Evolutionary conservation across 2,329 filamentous ascomycete species (phyloP), one percentile per base, ranked within the genome.

Genomic region (Fusarium nurragi): DNA sequence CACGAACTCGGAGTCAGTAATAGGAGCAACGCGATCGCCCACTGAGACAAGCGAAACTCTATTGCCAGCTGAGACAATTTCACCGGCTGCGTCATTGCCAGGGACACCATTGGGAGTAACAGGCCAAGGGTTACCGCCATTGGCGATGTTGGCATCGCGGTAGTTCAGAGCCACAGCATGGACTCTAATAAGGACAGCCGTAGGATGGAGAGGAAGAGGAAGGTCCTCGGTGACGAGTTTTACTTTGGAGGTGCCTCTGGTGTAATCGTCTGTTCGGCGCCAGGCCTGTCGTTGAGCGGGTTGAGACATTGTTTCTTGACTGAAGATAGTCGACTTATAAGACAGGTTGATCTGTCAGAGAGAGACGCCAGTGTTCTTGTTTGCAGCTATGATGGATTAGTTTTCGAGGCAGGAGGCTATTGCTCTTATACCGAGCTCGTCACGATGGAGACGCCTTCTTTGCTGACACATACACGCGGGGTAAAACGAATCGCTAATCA

Each of bases 61-160:
- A 1, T 77, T 71, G 1, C 80, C 80, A 0, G 78, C 58, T 1
- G 72, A 74, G 5, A 80, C 63, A 4, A 82, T 69, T 52, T 81
- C 77, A 3, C 78, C 78, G 0, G 78, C 77, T 5, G 77, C 77
- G 34, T 84, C 81, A 26, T 78, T 79, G 25, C 77, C 72, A 2
- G 62, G 64, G 11, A 76, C 49, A 11, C 73, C 73, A 9, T 74
- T 65, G 1, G 75, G 72, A 2, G 76, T 76, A 0, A 81, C 74
- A 0, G 76, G 76, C 76, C 76, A 79, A 0, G 80, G 79, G 52
- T 81, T 80, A 0, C 74, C 73, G 11, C 76, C 77, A 51, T 77
- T 75, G 22, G 73, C 68, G 39, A 78, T 79, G 54, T 76, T 77
- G 40, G 71, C 73, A 46, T 78, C 76, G 7, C 75, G 62, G 45